Conservation (phyloP, 805 yeast species). For the Pichia thaimueangensis region DNA sequence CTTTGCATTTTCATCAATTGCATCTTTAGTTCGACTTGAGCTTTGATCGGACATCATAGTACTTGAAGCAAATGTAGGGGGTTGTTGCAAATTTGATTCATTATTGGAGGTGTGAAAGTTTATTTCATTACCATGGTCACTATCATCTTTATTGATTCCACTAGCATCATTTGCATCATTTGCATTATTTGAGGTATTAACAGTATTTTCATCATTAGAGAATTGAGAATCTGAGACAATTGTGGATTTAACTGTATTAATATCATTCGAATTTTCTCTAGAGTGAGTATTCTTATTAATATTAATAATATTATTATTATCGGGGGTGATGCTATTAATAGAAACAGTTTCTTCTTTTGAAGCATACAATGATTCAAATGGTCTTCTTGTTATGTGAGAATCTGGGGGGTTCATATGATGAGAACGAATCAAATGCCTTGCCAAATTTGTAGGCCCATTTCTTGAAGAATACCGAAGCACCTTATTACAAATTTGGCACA, state of each 20-base stretch:
- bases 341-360: too few relatives aligned
- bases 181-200: background rate
- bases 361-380: slow-evolving; percentile 17
- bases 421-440: slow-evolving; percentile 27
- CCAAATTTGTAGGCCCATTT: slow-evolving; percentile 32
- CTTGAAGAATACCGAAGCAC: slow-evolving; percentile 27
- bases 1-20: background rate
- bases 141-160: background rate
- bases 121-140: too few relatives aligned
- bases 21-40: background rate
- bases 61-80: too few relatives aligned
- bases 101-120: too few relatives aligned
- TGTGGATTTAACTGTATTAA: too few relatives aligned
- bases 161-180: background rate
- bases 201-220: background rate
- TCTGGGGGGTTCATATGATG: slow-evolving; percentile 25
- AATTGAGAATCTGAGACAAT: too few relatives aligned
- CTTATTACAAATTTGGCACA: slow-evolving; percentile 27
- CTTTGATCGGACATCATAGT: too few relatives aligned
- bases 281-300: background rate
- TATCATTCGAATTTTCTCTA: too few relatives aligned
- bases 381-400: slow-evolving; percentile 24
- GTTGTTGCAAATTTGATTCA: too few relatives aligned
- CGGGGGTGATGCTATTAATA: background rate
- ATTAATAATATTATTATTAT: background rate